A percentile compares a stretch with the other conserved stretches of the same genome.
phyloP scores from a whole-genome alignment of 805 yeast genomes.

The Wickerhamomyces sydowiorum region DNA sequence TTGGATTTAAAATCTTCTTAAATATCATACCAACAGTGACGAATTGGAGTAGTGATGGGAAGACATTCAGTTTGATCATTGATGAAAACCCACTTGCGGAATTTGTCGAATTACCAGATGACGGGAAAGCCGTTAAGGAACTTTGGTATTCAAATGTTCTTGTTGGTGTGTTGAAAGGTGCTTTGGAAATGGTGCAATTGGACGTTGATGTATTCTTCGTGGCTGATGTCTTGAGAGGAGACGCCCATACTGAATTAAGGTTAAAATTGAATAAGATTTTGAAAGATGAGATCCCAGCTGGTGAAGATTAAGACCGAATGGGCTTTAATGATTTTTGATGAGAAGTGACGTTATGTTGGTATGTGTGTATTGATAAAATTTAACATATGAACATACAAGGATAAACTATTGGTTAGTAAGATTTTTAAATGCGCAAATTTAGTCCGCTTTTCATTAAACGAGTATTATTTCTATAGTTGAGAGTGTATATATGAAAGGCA shows the following conservation, averaged over 20 bases:
- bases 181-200: slow-evolving; percentile 91
- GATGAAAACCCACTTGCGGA: slow-evolving; percentile 90
- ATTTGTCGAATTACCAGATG: slow-evolving; percentile 90
- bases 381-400: too few species aligned
- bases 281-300: slow-evolving; percentile 95
- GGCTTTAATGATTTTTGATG: too few species aligned
- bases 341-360: too few species aligned
- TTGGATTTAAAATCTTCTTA: slow-evolving; percentile 86
- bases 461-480: too few species aligned
- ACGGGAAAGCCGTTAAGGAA: slow-evolving; percentile 59
- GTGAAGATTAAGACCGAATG: slow-evolving; percentile 58
- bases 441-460: too few species aligned
- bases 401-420: too few species aligned
- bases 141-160: slow-evolving; percentile 91
- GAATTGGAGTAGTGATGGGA: slow-evolving; percentile 73
- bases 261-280: slow-evolving; percentile 65
- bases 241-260: slow-evolving; percentile 71
- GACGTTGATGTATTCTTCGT: slow-evolving; percentile 81
- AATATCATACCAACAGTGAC: slow-evolving; percentile 73
- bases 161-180: slow-evolving; percentile 87
- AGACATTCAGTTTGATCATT: slow-evolving; percentile 65
- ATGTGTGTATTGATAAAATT: too few species aligned
- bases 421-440: too few species aligned
- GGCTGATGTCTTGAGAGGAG: slow-evolving; percentile 79
- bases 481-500: too few species aligned